Evolutionary conservation across 345 rosid species (phyloP).

Genomic region (Xanthoceras sorbifolium): DNA sequence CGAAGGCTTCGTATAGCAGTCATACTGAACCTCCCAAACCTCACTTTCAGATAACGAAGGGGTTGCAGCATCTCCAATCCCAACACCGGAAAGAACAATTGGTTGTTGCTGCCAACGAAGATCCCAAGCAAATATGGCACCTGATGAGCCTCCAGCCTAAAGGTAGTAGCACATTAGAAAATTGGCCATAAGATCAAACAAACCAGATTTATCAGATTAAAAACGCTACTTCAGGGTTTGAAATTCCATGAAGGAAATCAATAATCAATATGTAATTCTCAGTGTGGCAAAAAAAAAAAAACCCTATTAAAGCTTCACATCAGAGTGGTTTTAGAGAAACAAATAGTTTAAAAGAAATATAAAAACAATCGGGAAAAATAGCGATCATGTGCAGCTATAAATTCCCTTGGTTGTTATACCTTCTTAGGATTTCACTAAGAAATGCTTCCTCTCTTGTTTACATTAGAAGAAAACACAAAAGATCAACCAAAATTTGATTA

Average conservation of each 20-base stretch:
- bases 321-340: too few relatives aligned
- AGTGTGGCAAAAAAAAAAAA: too few relatives aligned
- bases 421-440: not conserved
- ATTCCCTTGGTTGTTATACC: not conserved
- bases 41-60: slow-evolving; percentile 72
- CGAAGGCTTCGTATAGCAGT: slow-evolving; percentile 55
- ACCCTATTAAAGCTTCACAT: slow-evolving; percentile 8
- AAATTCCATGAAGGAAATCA: too few relatives aligned
- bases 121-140: slow-evolving; percentile 91
- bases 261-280: too few relatives aligned
- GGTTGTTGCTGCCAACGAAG: slow-evolving; percentile 67
- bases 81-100: slow-evolving; percentile 66
- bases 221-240: not conserved
- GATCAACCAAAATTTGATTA: not conserved
- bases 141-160: slow-evolving; percentile 92
- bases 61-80: slow-evolving; percentile 35
- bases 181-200: slow-evolving; percentile 12
- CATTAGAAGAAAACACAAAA: not conserved
- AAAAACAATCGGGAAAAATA: not conserved
- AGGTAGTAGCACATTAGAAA: slow-evolving; percentile 11
- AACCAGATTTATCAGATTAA: not conserved
- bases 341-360: too few relatives aligned
- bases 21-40: slow-evolving; percentile 90
- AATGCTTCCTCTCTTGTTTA: not conserved
- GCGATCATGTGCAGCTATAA: not conserved